Percentiles rank a stretch among this genome's conserved stretches.
These are phyloP conservation scores for Claviceps maximensis DNA, from an alignment of 2,329 filamentous ascomycete genomes.

Conservation along the genomic window DNA sequence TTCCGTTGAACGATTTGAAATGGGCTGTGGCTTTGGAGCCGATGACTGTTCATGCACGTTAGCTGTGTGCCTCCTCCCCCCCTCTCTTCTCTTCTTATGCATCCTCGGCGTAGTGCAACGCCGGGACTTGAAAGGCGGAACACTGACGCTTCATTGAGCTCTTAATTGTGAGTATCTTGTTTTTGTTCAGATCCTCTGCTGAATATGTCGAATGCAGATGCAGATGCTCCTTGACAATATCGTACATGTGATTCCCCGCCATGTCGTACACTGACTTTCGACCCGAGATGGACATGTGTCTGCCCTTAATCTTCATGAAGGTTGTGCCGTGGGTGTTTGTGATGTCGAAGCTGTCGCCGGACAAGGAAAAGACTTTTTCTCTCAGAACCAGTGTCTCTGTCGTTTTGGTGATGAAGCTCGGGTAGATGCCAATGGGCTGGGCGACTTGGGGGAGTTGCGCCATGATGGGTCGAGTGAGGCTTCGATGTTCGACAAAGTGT, in stretches of 20 bases:
- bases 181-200: conserved; percentile 29
- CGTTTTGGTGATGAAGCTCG: conserved; percentile 23
- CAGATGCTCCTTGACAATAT: conserved; percentile 39
- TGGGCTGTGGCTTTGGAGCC: conserved; percentile 41
- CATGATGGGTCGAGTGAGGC: background rate
- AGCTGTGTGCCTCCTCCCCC: background rate
- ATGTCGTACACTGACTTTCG: conserved; percentile 44
- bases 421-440: conserved; percentile 26
- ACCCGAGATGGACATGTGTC: conserved; percentile 35
- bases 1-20: conserved; percentile 37
- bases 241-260: conserved; percentile 40
- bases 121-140: background rate
- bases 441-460: conserved; percentile 17
- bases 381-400: conserved; percentile 41
- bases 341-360: conserved; percentile 52
- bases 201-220: conserved; percentile 39
- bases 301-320: conserved; percentile 43
- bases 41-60: conserved; percentile 25
- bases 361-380: conserved; percentile 48
- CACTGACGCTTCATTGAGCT: conserved; percentile 20
- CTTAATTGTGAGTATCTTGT: conserved; percentile 41
- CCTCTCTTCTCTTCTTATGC: too few relatives aligned
- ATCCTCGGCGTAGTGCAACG: too few relatives aligned
- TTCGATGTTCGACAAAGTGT: too few relatives aligned
- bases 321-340: conserved; percentile 38